Evolutionary conservation across 257 asterid genomes (phyloP).

Genomic region (Asclepias syriaca): DNA sequence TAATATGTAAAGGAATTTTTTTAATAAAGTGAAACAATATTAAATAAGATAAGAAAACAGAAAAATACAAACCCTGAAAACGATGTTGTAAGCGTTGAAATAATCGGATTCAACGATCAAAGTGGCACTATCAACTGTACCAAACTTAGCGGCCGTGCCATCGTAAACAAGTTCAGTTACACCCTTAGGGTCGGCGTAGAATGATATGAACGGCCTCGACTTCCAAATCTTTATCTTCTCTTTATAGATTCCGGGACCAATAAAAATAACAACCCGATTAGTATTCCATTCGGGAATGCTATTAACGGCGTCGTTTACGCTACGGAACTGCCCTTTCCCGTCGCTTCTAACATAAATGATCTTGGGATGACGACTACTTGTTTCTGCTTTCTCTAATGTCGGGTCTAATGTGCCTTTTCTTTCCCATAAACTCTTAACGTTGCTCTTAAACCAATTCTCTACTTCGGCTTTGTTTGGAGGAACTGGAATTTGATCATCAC

Average conservation of each 20-base stretch:
- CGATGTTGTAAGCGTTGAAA: slow-evolving; percentile 53
- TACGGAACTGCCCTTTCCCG: slow-evolving; percentile 52
- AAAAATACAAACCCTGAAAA: slow-evolving; percentile 37
- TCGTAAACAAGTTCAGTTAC: slow-evolving; percentile 31
- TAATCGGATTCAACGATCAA: slow-evolving; percentile 44
- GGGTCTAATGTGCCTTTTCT: slow-evolving; percentile 27
- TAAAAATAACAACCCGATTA: slow-evolving; percentile 38
- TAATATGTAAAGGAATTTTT: too few relatives aligned
- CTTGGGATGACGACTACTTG: neutral
- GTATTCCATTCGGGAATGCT: slow-evolving; percentile 47
- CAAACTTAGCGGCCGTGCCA: slow-evolving; percentile 53
- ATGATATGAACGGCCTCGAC: slow-evolving; percentile 45
- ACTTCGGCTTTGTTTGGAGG: slow-evolving; percentile 40
- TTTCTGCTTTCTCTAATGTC: slow-evolving; percentile 30
- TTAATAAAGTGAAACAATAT: too few relatives aligned
- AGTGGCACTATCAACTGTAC: slow-evolving; percentile 61
- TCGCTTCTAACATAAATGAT: slow-evolving; percentile 33
- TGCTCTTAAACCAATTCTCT: slow-evolving; percentile 43
- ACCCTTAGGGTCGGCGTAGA: slow-evolving; percentile 47
- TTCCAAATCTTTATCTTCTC: slow-evolving; percentile 45
- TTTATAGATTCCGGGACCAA: slow-evolving; percentile 61
- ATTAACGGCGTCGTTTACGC: slow-evolving; percentile 44
- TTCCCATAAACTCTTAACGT: slow-evolving; percentile 15
- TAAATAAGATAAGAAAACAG: too few relatives aligned
- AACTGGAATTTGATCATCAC: slow-evolving; percentile 14